A percentile compares a stretch with the other conserved stretches of the same genome.
Evolutionary conservation across 2,329 filamentous ascomycete genomes (phyloP).

Genomic region (Cladophialophora psammophila): DNA sequence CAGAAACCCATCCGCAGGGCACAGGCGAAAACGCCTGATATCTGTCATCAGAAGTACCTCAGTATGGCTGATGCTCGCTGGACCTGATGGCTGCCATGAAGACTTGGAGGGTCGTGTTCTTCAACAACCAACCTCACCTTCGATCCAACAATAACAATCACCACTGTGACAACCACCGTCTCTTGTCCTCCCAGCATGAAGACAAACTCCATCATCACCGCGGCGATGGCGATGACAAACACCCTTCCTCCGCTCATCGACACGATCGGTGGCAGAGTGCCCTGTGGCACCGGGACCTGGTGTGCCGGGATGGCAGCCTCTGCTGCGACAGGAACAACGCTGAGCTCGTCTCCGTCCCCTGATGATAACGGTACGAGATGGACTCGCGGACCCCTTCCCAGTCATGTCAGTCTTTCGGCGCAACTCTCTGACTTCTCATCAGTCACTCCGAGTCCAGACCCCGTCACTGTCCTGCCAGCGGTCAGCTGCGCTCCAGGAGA

Average conservation of each 20-base stretch:
- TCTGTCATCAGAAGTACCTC: neutral
- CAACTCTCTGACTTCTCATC: neutral
- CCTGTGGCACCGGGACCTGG: neutral
- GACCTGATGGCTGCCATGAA: neutral
- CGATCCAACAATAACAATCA: neutral
- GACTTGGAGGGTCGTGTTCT: neutral
- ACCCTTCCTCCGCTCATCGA: neutral
- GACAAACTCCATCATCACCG: neutral
- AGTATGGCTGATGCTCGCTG: slow-evolving; percentile 8
- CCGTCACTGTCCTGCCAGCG: neutral
- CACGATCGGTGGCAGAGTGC: neutral
- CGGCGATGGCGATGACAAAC: slow-evolving; percentile 5
- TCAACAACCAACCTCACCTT: slow-evolving; percentile 1
- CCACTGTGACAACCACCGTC: neutral
- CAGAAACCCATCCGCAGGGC: slow-evolving; percentile 5
- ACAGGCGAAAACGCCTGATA: neutral
- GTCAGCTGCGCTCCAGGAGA: neutral
- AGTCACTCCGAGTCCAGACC: neutral
- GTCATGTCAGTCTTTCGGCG: neutral
- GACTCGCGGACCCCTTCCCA: neutral
- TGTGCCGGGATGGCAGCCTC: neutral
- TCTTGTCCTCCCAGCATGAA: neutral
- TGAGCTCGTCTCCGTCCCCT: neutral
- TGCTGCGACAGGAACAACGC: neutral
- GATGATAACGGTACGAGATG: neutral